Evolutionary conservation across 176 grass and related monocot genomes (phyloP).

Genomic region (Triticum urartu): DNA sequence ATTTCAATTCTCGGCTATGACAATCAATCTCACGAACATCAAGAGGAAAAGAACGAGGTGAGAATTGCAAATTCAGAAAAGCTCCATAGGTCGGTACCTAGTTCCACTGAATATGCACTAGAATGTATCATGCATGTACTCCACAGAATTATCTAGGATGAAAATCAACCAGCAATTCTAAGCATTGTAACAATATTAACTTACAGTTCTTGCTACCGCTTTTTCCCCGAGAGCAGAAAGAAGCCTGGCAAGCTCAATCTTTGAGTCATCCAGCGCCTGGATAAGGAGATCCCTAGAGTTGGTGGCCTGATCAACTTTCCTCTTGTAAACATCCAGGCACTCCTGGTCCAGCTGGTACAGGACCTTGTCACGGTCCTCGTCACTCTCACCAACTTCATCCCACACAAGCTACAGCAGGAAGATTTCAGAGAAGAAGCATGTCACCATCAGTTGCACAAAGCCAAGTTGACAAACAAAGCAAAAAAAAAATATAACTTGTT

Average conservation of each 20-base stretch:
- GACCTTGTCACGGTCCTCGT: constrained; percentile 93
- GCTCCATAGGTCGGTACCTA: not conserved
- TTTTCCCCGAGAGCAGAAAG: constrained; percentile 95
- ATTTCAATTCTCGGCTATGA: constrained; percentile 1
- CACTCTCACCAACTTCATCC: constrained; percentile 97
- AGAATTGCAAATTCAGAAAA: not conserved
- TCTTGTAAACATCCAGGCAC: constrained; percentile 98
- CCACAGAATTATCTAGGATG: not conserved
- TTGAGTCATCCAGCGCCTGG: constrained; percentile 90
- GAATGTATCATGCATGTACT: not conserved
- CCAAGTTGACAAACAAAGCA: not conserved
- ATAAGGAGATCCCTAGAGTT: constrained; percentile 85
- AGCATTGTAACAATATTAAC: not conserved
- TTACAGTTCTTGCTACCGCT: constrained; percentile 77
- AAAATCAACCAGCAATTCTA: constrained; percentile 5
- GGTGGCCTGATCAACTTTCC: constrained; percentile 92
- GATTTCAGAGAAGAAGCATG: not conserved
- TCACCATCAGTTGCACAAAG: not conserved
- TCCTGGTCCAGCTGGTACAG: constrained; percentile 94
- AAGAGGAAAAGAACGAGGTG: not conserved
- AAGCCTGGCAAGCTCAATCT: constrained; percentile 87
- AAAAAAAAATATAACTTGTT: not conserved
- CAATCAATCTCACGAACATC: constrained; percentile 9
- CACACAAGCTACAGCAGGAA: constrained; percentile 62
- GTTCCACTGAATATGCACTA: constrained; percentile 12